These are phyloP conservation scores for Cyphellophora europaea DNA, from an alignment of 2,329 filamentous ascomycete species.

Conservation along the genomic window DNA sequence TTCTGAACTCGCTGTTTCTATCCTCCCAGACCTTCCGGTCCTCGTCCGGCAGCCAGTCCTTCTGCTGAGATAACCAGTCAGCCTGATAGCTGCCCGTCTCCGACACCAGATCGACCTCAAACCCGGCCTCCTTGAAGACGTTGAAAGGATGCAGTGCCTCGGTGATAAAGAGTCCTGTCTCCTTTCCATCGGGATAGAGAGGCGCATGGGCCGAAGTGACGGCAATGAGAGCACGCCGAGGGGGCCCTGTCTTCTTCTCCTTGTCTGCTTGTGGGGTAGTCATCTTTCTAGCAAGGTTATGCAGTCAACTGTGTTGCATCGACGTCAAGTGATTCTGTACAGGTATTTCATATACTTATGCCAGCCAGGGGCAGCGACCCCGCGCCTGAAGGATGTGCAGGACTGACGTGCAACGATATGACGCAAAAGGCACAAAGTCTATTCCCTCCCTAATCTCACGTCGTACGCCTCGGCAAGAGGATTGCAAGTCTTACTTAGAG, in stretches of 20 bases:
- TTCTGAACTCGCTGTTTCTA: conserved; percentile 22
- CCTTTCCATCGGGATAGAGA: conserved; percentile 20
- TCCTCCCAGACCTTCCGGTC: conserved; percentile 27
- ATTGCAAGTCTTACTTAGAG: too few relatives aligned
- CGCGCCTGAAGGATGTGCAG: background rate
- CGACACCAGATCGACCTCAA: conserved; percentile 31
- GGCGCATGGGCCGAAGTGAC: conserved; percentile 20
- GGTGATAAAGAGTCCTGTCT: conserved; percentile 35
- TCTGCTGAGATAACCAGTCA: conserved; percentile 28
- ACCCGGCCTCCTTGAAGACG: conserved; percentile 27
- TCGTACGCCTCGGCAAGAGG: too few relatives aligned
- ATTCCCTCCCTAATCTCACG: too few relatives aligned
- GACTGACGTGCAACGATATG: background rate
- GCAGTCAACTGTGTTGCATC: too few relatives aligned
- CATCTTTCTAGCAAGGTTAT: background rate
- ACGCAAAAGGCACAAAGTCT: background rate
- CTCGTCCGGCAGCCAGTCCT: conserved; percentile 24
- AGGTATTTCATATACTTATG: background rate
- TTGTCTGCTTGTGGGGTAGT: background rate
- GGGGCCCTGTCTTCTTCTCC: conserved; percentile 1
- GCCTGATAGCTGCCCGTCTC: conserved; percentile 29
- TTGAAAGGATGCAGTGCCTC: conserved; percentile 42
- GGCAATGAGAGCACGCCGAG: conserved; percentile 7
- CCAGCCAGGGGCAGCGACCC: background rate
- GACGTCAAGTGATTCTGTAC: too few relatives aligned